phyloP scores from a whole-genome alignment of 495 filamentous ascomycete species.

The Podospora didyma region DNA sequence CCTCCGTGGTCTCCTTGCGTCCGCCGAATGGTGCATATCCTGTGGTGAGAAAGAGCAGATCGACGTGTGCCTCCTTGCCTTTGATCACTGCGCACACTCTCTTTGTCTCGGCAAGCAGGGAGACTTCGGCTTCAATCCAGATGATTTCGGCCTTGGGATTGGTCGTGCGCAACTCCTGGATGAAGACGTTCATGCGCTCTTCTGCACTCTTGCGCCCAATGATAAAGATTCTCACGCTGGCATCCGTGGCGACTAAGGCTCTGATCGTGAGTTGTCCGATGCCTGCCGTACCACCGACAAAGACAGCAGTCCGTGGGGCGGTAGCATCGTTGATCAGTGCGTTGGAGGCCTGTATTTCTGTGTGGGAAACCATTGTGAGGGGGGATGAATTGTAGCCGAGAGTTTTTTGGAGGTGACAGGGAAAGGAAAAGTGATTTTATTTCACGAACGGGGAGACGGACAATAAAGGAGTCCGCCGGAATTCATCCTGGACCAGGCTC shows the following conservation, averaged over 20 bases:
- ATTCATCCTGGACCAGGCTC: too few relatives aligned
- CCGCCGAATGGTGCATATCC: conserved; percentile 34
- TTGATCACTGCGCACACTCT: conserved; percentile 30
- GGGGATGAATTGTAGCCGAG: background rate
- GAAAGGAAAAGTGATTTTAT: too few relatives aligned
- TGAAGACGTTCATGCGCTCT: conserved; percentile 21
- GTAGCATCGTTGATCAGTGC: conserved; percentile 32
- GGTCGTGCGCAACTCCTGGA: conserved; percentile 23
- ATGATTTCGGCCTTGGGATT: conserved; percentile 35
- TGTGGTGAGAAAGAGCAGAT: conserved; percentile 34
- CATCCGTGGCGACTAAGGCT: conserved; percentile 23
- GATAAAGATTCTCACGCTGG: conserved; percentile 27
- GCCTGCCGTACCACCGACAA: conserved; percentile 37
- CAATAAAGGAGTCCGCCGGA: too few relatives aligned
- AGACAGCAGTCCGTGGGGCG: conserved; percentile 32
- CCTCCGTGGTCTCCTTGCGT: conserved; percentile 27
- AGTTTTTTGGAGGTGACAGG: too few relatives aligned
- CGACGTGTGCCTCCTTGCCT: conserved; percentile 25
- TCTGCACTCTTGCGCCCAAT: conserved; percentile 32
- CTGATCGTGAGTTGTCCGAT: conserved; percentile 32
- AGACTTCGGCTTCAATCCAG: conserved; percentile 33
- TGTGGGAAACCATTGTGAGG: conserved; percentile 31
- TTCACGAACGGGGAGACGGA: too few relatives aligned
- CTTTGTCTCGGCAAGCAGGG: conserved; percentile 32
- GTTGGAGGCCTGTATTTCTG: conserved; percentile 33